A percentile compares a stretch with the other conserved stretches of the same genome.
Conservation (phyloP, 306 rosid genomes). For the Prunus dulcis region DNA sequence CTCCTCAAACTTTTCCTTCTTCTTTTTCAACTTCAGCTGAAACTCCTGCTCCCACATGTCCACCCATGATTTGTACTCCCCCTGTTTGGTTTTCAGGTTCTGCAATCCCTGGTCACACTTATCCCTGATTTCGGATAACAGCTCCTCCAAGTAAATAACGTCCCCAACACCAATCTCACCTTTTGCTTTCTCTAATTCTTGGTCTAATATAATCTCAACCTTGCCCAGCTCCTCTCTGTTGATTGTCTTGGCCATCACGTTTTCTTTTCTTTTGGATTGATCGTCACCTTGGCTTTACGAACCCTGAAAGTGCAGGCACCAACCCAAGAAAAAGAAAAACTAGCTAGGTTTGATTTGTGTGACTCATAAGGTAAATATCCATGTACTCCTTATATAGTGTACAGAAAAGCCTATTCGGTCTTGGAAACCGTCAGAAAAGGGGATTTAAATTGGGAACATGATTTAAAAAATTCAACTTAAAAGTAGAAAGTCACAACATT, state of each 20-base stretch:
- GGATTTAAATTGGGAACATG: too few species aligned
- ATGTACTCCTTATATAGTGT: background rate
- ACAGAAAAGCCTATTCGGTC: background rate
- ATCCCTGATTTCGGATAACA: background rate
- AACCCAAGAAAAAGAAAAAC: background rate
- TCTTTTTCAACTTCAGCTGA: background rate
- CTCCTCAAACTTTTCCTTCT: constrained; percentile 3
- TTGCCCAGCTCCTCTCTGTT: constrained; percentile 1
- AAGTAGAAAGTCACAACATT: too few species aligned
- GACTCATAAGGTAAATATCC: background rate
- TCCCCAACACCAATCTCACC: background rate
- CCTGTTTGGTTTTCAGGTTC: background rate
- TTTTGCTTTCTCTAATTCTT: background rate
- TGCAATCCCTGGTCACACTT: constrained; percentile 15
- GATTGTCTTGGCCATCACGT: background rate
- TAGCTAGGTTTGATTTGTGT: background rate
- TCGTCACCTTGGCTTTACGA: background rate
- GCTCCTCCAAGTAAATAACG: background rate
- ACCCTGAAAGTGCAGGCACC: background rate
- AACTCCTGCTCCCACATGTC: background rate
- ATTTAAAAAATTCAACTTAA: too few species aligned
- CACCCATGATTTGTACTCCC: background rate
- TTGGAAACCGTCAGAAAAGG: too few species aligned
- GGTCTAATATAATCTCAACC: background rate
- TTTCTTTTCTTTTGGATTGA: background rate